phyloP scores from a whole-genome alignment of 768 basidiomycete species.

The Vararia minispora region DNA sequence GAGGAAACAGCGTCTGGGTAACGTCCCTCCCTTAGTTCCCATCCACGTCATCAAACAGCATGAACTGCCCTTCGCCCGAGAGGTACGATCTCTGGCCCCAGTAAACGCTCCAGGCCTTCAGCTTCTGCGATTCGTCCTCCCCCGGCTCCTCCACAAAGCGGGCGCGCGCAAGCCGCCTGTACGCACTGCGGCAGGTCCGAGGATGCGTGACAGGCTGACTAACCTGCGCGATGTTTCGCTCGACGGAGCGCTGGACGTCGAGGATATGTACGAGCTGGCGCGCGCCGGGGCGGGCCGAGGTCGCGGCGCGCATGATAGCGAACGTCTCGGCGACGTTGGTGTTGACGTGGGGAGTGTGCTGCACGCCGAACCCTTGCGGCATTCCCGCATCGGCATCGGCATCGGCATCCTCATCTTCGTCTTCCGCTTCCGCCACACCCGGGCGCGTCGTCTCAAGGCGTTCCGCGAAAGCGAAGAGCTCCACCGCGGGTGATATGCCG shows the following conservation, averaged over 20 bases:
- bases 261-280: conserved; percentile 9
- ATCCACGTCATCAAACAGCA: too few relatives aligned
- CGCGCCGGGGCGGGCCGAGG: background rate
- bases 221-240: conserved; percentile 1
- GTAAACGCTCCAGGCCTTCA: too few relatives aligned
- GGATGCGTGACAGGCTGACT: too few relatives aligned
- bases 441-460: conserved; percentile 9
- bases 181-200: too few relatives aligned
- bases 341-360: too few relatives aligned
- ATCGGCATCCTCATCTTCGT: conserved; percentile 16
- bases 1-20: too few relatives aligned
- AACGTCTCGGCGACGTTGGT: background rate
- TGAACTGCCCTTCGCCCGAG: too few relatives aligned
- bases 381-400: conserved; percentile 26
- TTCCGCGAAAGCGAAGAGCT: conserved; percentile 5
- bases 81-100: too few relatives aligned
- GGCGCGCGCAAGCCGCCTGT: too few relatives aligned
- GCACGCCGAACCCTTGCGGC: background rate
- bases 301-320: conserved; percentile 1
- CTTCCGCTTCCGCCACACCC: background rate
- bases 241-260: conserved; percentile 10
- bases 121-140: too few relatives aligned
- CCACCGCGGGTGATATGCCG: conserved; percentile 4
- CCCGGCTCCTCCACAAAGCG: too few relatives aligned
- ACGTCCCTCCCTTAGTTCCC: too few relatives aligned